Percentiles rank a stretch among this genome's conserved stretches.
Evolutionary conservation across 2,329 filamentous ascomycete species (phyloP).

Genomic region (Zasmidium citrigriseum): DNA sequence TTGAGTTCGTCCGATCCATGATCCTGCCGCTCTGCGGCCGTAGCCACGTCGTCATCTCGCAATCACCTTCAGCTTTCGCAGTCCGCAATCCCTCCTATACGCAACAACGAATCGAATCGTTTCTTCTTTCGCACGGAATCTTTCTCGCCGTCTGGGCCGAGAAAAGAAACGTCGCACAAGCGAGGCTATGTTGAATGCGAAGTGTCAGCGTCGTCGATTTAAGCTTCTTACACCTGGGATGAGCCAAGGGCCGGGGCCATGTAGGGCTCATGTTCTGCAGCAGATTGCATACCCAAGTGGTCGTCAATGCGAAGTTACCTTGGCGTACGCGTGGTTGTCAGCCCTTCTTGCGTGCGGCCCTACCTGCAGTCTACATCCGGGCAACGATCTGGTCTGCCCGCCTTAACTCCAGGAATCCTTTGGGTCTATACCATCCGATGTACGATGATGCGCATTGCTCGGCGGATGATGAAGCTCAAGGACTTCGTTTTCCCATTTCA

Average conservation of each 20-base stretch:
- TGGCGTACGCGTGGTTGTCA: not conserved
- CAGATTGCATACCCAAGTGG: too few species aligned
- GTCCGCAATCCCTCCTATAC: not conserved
- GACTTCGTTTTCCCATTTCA: too few species aligned
- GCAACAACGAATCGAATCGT: not conserved
- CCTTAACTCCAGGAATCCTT: not conserved
- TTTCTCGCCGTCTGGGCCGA: not conserved
- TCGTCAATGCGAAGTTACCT: too few species aligned
- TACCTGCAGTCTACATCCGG: not conserved
- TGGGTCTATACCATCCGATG: too few species aligned
- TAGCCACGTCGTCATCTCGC: not conserved
- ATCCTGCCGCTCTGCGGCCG: too few species aligned
- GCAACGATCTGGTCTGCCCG: not conserved
- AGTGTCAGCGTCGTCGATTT: not conserved
- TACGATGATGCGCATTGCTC: too few species aligned
- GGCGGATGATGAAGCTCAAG: too few species aligned
- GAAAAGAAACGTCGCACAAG: not conserved
- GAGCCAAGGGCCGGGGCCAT: too few species aligned
- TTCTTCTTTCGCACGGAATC: not conserved
- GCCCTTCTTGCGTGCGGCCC: not conserved
- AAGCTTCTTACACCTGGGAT: not conserved
- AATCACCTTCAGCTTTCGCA: not conserved
- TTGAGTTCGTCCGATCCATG: not conserved
- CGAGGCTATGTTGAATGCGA: not conserved
- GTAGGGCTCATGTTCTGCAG: too few species aligned